Evolutionary conservation across 1,284 basidiomycete species (phyloP), one percentile per base, ranked within the genome.

Genomic region (Bjerkandera adusta): DNA sequence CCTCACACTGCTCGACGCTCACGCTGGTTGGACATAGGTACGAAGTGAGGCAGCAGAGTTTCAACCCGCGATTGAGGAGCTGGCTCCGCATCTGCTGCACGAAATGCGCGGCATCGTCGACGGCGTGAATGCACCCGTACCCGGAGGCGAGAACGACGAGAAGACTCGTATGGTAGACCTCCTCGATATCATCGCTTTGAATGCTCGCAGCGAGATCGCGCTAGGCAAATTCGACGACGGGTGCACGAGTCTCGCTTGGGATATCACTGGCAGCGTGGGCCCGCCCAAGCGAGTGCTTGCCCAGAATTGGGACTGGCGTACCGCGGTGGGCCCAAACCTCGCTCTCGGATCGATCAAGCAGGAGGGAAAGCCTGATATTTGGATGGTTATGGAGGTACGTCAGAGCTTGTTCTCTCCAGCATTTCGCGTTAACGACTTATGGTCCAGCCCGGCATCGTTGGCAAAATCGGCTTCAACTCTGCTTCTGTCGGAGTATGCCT

Each of bases 281-380:
- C 27, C 27, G 8, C 27, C 27, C 3, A 60, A 56, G 41, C 61
- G 62, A 50, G 54, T 66, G 39, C 54, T 68, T n/a, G 66, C 61
- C 8, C 66, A 69, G 56, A 68, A 68, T 53, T 69, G 68, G 68
- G 68, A 69, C 49, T 69, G 68, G 67, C 57, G 62, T n/a, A 56
- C 56, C 41, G 43, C 52, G 6, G 62, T 67, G 22, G 58, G 60
- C 15, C 57, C 65, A 48, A 66, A 67, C 46, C 60, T 69, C 40
- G 65, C 62, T 4, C 48, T 68, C 35, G 58, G 57, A 5, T 58
- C 64, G 15, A 64, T 68, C 40, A 46, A 48, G 18, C 51, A 57
- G 40, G 40, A 40, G 11, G 60, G 58, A 4, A 66, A 65, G 47
- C 66, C 67, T 6, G 57, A 56, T 21, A 66, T 68, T 16, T 66